Evolutionary conservation across 805 yeast species (phyloP).

Genomic region (Suhomyces pyralidae): DNA sequence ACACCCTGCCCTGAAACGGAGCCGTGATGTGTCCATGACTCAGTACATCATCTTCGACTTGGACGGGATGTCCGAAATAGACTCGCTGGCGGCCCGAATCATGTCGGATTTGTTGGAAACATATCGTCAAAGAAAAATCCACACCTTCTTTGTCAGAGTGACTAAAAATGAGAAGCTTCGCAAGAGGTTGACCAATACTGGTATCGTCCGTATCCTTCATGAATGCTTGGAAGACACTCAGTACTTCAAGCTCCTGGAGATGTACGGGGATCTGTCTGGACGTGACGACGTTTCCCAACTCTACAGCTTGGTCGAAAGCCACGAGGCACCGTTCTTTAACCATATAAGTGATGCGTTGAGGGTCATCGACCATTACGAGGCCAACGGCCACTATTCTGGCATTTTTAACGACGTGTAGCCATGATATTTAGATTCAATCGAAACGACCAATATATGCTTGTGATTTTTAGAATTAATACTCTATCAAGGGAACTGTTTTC

Average conservation of each 20-base stretch:
- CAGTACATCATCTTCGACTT: slow-evolving; percentile 40
- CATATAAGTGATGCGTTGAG: slow-evolving; percentile 40
- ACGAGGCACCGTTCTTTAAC: slow-evolving; percentile 29
- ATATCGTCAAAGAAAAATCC: slow-evolving; percentile 30
- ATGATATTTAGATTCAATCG: neutral
- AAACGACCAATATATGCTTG: neutral
- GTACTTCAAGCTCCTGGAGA: slow-evolving; percentile 15
- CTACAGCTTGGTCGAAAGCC: slow-evolving; percentile 23
- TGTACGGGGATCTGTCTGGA: slow-evolving; percentile 5
- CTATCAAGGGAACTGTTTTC: too few species aligned
- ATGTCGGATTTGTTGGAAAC: slow-evolving; percentile 25
- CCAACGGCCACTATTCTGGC: neutral
- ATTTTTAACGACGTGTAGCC: neutral
- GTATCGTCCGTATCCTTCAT: slow-evolving; percentile 24
- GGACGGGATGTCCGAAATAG: slow-evolving; percentile 41
- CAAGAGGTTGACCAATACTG: slow-evolving; percentile 26
- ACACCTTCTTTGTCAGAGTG: slow-evolving; percentile 36
- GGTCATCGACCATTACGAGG: slow-evolving; percentile 36
- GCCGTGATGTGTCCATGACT: slow-evolving; percentile 37
- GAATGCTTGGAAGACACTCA: slow-evolving; percentile 23
- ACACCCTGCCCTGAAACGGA: slow-evolving; percentile 40
- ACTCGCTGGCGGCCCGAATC: slow-evolving; percentile 42
- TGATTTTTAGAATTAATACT: neutral
- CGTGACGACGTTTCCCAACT: slow-evolving; percentile 16
- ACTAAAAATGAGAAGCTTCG: slow-evolving; percentile 23